A percentile compares a stretch with the other conserved stretches of the same genome.
These are phyloP conservation scores for Verticillium longisporum DNA, from an alignment of 2,329 filamentous ascomycete species.

Conservation along the genomic window DNA sequence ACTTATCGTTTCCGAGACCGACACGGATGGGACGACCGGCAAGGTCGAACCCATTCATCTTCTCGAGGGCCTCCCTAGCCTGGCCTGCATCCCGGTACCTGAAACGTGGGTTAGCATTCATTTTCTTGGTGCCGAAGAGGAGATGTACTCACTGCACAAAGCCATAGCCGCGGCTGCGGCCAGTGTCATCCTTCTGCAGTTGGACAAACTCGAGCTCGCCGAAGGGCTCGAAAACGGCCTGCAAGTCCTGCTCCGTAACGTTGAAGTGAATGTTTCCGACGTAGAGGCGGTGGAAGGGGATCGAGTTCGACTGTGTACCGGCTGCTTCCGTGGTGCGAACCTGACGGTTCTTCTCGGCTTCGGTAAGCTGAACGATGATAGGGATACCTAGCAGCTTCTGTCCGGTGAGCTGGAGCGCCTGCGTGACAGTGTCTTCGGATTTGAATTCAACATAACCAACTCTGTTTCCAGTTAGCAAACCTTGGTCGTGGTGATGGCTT, in stretches of 20 bases:
- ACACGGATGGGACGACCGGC: conserved; percentile 96
- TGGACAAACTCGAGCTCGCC: conserved; percentile 97
- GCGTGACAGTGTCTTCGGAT: conserved; percentile 84
- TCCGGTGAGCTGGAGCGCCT: conserved; percentile 95
- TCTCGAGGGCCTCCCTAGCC: conserved; percentile 90
- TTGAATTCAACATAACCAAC: conserved; percentile 99
- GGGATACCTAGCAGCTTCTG: conserved; percentile 98
- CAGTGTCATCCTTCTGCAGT: conserved; percentile 90
- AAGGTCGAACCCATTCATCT: conserved; percentile 99
- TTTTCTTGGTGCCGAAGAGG: not conserved
- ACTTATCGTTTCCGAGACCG: conserved; percentile 99
- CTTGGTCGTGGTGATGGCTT: not conserved
- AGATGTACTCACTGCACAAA: conserved; percentile 82
- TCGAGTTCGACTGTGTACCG: conserved; percentile 67
- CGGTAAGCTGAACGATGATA: conserved; percentile 95
- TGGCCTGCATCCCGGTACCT: conserved; percentile 87
- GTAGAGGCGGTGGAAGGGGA: conserved; percentile 96
- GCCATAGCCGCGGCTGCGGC: conserved; percentile 88
- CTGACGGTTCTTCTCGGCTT: conserved; percentile 98
- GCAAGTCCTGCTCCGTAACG: conserved; percentile 91
- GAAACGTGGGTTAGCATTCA: not conserved
- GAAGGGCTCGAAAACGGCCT: conserved; percentile 96
- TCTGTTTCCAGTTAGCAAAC: conserved; percentile 40
- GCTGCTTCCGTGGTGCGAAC: conserved; percentile 71
- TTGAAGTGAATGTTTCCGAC: conserved; percentile 99